A percentile compares a stretch with the other conserved stretches of the same genome.
These are phyloP conservation scores for Exsudoporus frostii DNA, from an alignment of 768 basidiomycete genomes.

Conservation along the genomic window DNA sequence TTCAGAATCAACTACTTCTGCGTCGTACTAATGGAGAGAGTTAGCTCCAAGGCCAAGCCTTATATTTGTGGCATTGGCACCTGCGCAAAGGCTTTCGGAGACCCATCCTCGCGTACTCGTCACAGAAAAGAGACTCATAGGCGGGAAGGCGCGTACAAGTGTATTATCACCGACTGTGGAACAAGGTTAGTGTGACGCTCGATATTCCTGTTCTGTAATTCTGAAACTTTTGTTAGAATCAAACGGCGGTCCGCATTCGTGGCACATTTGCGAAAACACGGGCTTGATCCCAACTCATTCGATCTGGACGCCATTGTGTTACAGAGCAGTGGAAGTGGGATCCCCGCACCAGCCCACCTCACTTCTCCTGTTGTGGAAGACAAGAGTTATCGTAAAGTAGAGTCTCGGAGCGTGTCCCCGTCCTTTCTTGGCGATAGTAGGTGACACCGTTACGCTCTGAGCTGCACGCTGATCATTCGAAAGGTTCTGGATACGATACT, in stretches of 20 bases:
- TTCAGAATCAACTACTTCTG: neutral
- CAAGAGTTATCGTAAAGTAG: neutral
- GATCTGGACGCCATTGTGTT: conserved; percentile 26
- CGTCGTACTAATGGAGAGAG: conserved; percentile 8
- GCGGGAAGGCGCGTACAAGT: conserved; percentile 41
- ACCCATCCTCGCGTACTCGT: conserved; percentile 67
- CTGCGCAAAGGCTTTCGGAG: conserved; percentile 56
- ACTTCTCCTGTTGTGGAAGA: conserved; percentile 3
- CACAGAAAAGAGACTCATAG: conserved; percentile 61
- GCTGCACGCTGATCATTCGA: neutral
- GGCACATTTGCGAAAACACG: conserved; percentile 53
- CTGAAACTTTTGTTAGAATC: conserved; percentile 41
- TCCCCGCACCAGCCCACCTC: conserved; percentile 14
- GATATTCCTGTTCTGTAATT: neutral
- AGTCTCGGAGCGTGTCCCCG: conserved; percentile 8
- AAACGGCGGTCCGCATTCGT: conserved; percentile 60
- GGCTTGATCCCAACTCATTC: conserved; percentile 23
- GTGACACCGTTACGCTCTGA: conserved; percentile 1
- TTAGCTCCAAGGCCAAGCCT: conserved; percentile 52
- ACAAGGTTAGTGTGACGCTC: conserved; percentile 38
- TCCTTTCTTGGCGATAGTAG: conserved; percentile 11
- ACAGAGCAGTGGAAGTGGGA: neutral
- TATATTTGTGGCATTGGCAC: conserved; percentile 44
- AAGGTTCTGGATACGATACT: conserved; percentile 12
- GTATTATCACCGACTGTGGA: conserved; percentile 43